Percentiles rank a stretch among this genome's conserved stretches.
These are phyloP conservation scores for Roridomyces roridus DNA, from an alignment of 768 basidiomycete genomes.

Conservation along the genomic window DNA sequence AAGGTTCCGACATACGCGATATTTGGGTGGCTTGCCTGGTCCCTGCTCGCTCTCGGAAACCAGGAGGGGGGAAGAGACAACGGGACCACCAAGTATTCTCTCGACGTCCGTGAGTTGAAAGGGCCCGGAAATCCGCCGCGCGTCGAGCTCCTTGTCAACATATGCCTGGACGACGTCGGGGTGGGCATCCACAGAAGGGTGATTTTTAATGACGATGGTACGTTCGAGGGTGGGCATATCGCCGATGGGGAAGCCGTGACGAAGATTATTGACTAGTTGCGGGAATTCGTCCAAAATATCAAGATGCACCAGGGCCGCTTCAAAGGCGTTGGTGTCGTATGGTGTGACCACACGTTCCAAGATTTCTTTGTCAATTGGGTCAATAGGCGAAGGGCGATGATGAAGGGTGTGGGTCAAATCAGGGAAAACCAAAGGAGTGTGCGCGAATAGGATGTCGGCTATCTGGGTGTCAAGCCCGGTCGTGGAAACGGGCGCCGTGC, in stretches of 20 bases:
- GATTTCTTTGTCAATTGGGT: too few species aligned
- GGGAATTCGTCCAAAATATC: slow-evolving; percentile 4
- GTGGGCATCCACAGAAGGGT: neutral
- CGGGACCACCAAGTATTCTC: neutral
- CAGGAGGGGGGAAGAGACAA: slow-evolving; percentile 3
- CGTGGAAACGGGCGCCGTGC: too few species aligned
- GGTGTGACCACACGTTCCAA: neutral
- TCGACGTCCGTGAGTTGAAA: neutral
- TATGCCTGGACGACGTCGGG: neutral
- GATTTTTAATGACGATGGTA: slow-evolving; percentile 2
- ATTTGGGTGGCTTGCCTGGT: too few species aligned
- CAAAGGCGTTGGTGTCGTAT: slow-evolving; percentile 6
- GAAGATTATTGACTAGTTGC: neutral
- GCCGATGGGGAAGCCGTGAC: slow-evolving; percentile 9
- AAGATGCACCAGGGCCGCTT: neutral
- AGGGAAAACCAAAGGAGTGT: neutral
- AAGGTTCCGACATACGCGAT: slow-evolving; percentile 5
- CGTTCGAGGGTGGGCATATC: neutral
- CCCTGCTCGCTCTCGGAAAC: slow-evolving; percentile 4
- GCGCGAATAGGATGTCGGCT: neutral
- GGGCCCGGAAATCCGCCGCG: too few species aligned
- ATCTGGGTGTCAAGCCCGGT: too few species aligned
- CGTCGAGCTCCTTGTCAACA: neutral
- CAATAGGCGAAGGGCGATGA: too few species aligned
- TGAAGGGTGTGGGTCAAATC: neutral